phyloP scores from a whole-genome alignment of 2,329 filamentous ascomycete species.

The Botryotinia convoluta region DNA sequence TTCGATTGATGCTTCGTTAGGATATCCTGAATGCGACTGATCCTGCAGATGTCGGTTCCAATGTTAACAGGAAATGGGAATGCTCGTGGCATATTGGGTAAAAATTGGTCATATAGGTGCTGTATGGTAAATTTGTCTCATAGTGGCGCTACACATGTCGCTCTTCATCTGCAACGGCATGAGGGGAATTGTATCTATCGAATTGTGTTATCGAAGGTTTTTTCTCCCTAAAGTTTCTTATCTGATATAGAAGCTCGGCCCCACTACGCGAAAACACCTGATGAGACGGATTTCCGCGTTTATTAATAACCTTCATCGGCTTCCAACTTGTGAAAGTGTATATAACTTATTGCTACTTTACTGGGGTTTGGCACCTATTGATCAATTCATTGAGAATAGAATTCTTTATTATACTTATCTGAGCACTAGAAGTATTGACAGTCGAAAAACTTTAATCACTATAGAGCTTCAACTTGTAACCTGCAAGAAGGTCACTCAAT shows the following conservation, averaged over 20 bases:
- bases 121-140: background rate
- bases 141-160: background rate
- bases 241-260: slow-evolving; percentile 3
- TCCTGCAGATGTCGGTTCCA: slow-evolving; percentile 76
- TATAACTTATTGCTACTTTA: background rate
- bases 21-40: slow-evolving; percentile 55
- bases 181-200: background rate
- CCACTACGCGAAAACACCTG: background rate
- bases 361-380: background rate
- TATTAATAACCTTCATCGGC: background rate
- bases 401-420: background rate
- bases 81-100: slow-evolving; percentile 32
- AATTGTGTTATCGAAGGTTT: background rate
- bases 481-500: background rate
- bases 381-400: background rate
- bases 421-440: background rate
- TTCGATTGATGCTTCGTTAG: slow-evolving; percentile 15
- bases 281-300: background rate
- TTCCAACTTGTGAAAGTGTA: background rate
- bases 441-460: background rate
- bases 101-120: slow-evolving; percentile 12
- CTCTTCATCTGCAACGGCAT: background rate
- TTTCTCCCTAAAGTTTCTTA: background rate
- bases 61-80: slow-evolving; percentile 68
- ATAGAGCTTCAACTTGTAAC: background rate